A percentile compares a stretch with the other conserved stretches of the same genome.
Evolutionary conservation across 768 basidiomycete species (phyloP).

Genomic region (Exidia glandulosa): DNA sequence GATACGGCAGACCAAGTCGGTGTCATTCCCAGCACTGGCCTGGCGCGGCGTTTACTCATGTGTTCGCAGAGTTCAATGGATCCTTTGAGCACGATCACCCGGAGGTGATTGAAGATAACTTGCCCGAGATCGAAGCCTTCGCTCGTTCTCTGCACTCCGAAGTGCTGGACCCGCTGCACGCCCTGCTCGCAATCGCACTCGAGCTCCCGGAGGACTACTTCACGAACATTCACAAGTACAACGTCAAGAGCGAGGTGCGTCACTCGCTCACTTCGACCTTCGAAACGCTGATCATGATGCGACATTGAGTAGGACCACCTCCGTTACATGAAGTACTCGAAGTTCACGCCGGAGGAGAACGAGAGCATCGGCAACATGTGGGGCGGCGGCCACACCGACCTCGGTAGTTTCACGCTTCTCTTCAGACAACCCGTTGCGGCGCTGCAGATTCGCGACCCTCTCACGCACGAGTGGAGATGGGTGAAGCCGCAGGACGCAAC

Average conservation of each 20-base stretch:
- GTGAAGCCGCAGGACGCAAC: conserved; percentile 39
- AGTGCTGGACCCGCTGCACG: conserved; percentile 36
- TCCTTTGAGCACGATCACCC: conserved; percentile 34
- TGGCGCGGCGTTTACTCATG: no score
- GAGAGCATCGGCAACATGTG: conserved; percentile 21
- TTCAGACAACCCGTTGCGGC: conserved; percentile 46
- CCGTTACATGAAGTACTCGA: conserved; percentile 46
- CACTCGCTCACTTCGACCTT: background rate
- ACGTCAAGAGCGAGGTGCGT: conserved; percentile 31
- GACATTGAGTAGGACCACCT: conserved; percentile 26
- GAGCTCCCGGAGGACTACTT: conserved; percentile 43
- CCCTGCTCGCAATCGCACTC: conserved; percentile 38
- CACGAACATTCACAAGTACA: conserved; percentile 33
- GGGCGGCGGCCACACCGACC: conserved; percentile 37
- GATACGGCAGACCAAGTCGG: no score
- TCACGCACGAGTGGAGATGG: conserved; percentile 43
- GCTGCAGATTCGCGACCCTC: conserved; percentile 37
- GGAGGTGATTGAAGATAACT: conserved; percentile 23
- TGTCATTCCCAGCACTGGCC: no score
- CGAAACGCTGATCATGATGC: background rate
- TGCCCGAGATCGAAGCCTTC: conserved; percentile 36
- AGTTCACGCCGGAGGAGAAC: conserved; percentile 32
- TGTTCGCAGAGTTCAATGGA: conserved; percentile 39
- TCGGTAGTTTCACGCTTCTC: conserved; percentile 40
- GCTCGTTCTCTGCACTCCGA: conserved; percentile 31